Evolutionary conservation across 805 yeast genomes (phyloP), one percentile per base, ranked within the genome.

Genomic region (Nakazawaea populi): DNA sequence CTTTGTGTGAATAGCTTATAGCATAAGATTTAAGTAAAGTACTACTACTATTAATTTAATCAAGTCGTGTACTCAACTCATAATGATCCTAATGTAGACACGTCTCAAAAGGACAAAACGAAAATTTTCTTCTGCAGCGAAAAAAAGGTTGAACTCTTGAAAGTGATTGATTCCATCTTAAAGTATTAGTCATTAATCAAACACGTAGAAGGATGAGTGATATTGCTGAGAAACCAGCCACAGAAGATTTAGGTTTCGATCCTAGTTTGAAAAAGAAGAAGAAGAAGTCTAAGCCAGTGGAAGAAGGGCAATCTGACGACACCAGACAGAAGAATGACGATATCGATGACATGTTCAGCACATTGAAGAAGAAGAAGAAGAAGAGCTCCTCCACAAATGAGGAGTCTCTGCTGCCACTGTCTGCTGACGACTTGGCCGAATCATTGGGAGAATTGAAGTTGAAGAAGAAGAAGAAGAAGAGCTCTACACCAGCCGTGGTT

Each of bases 321-420:
- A 55, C 57, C 18, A 44, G 51, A 55, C 55, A 54, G 51, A 58
- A 55, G 39, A 59, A 56, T 24, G 62, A 60, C 5, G 76, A 70
- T 52, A 75, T 71, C 52, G 83, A 78, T 49, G 90, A 84, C 55
- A 69, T 88, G 71, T 83, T 88, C 61, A 78, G 89, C 34, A 92
- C 94, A 8, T 72, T 89, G 64, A 88, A 87, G 70, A 87, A 87
- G 73, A 88, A 89, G 78, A 82, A 89, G 80, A 88, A 87, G 86
- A 79, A 87, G 70, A 72, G 82, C 56, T 68, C 70, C 53, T 56
- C 67, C 24, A 65, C 63, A 54, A 64, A 64, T 24, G 57, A 55
- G 4, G 44, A 64, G 12, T 34, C 36, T 9, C 14, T n/a, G 18
- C 40, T 12, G 40, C 40, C 40, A 12, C 18, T 37, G 40, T 65